Evolutionary conservation across 768 basidiomycete genomes (phyloP).

Genomic region (Gyrodon lividus): DNA sequence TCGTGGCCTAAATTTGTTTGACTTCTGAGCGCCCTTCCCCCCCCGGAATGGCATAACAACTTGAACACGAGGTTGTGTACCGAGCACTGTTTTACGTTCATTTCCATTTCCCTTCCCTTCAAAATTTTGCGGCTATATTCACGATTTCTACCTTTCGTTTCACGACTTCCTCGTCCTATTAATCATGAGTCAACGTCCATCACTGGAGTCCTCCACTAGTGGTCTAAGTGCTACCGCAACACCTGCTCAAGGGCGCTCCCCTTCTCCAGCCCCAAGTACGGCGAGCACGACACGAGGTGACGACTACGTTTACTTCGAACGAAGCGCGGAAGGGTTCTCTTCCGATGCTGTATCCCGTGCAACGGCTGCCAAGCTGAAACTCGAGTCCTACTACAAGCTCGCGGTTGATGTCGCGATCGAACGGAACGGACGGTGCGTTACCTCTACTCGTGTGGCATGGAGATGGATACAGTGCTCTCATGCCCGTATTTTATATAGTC

Average conservation of each 20-base stretch:
- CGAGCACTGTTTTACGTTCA: slow-evolving; percentile 26
- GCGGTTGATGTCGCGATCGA: slow-evolving; percentile 97
- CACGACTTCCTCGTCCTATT: slow-evolving; percentile 6
- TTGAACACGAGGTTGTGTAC: slow-evolving; percentile 1
- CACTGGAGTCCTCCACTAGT: slow-evolving; percentile 23
- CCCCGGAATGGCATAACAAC: slow-evolving; percentile 5
- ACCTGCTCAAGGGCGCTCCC: slow-evolving; percentile 25
- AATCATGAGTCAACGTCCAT: slow-evolving; percentile 32
- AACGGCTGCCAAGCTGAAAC: slow-evolving; percentile 92
- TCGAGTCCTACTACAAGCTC: slow-evolving; percentile 97
- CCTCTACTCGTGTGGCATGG: slow-evolving; percentile 1
- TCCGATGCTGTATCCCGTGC: slow-evolving; percentile 86
- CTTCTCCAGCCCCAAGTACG: slow-evolving; percentile 32
- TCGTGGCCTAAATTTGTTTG: background rate
- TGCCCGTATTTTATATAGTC: slow-evolving; percentile 43
- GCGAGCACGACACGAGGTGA: slow-evolving; percentile 29
- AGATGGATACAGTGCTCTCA: slow-evolving; percentile 3
- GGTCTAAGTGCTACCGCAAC: slow-evolving; percentile 17
- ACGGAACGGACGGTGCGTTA: slow-evolving; percentile 79
- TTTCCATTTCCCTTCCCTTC: slow-evolving; percentile 11
- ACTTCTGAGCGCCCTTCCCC: slow-evolving; percentile 1
- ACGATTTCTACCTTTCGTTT: slow-evolving; percentile 1
- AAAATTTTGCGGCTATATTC: slow-evolving; percentile 10
- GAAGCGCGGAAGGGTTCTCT: slow-evolving; percentile 78
- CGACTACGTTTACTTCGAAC: slow-evolving; percentile 94